Conservation (phyloP, 768 basidiomycete species). For the Mrakia frigida region DNA sequence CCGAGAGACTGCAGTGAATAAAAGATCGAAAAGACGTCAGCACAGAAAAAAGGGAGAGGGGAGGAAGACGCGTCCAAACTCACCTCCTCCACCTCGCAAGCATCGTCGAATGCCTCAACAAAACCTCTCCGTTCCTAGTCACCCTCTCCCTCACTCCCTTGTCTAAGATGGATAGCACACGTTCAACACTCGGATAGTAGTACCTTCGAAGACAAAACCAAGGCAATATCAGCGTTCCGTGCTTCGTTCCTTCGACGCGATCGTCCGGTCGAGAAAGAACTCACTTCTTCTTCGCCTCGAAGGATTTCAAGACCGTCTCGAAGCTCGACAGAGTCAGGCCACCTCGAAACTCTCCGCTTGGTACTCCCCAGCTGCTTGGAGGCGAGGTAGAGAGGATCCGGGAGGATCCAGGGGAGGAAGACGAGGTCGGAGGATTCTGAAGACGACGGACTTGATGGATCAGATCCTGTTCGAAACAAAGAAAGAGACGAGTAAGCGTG, state of each 20-base stretch:
- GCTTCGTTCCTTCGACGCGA: neutral
- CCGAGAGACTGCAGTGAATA: neutral
- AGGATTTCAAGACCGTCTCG: slow-evolving; percentile 51
- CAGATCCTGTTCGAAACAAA: slow-evolving; percentile 32
- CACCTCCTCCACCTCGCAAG: neutral
- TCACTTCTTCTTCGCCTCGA: slow-evolving; percentile 35
- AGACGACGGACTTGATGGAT: slow-evolving; percentile 34
- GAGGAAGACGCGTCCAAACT: neutral
- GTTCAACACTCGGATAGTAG: slow-evolving; percentile 88
- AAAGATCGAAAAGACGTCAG: neutral
- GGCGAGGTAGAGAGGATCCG: slow-evolving; percentile 28
- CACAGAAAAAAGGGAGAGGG: too few species aligned
- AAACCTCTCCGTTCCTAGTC: slow-evolving; percentile 92
- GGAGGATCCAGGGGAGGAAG: slow-evolving; percentile 24
- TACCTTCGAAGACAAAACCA: slow-evolving; percentile 51
- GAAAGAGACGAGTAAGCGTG: neutral
- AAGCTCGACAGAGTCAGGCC: slow-evolving; percentile 55
- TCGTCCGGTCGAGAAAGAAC: neutral
- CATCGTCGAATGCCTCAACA: slow-evolving; percentile 53
- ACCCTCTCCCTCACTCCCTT: slow-evolving; percentile 88
- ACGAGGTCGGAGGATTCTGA: slow-evolving; percentile 23
- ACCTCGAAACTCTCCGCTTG: neutral
- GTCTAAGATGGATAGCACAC: slow-evolving; percentile 87
- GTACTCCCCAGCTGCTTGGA: neutral
- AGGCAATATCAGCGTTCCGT: slow-evolving; percentile 39